Evolutionary conservation across 305 asterid genomes (phyloP), one percentile per base, ranked within the genome.

Genomic region (Lippia alba): DNA sequence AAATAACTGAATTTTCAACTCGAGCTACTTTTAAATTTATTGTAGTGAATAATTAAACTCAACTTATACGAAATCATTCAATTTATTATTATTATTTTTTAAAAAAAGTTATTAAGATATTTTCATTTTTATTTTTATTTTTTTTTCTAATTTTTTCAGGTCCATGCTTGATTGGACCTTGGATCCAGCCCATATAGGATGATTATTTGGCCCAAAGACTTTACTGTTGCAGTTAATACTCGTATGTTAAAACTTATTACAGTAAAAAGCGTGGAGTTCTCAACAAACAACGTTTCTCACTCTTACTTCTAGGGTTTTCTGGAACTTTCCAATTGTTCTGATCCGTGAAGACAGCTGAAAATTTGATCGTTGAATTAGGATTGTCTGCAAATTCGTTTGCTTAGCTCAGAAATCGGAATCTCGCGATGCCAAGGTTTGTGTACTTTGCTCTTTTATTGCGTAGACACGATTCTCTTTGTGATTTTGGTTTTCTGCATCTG

Each of bases 341-440:
- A 75, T 75, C 71, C 39, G 68, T 67, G 64, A 55, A 49, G 45
- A n/a, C n/a, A 62, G 41, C 74, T 72, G 16, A 16, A 16, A 45
- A 6, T 44, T 30, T 64, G 30, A 50, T 56, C 60, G 34, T 36
- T 39, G 72, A 50, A 67, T 64, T 62, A 49, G 54, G 55, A 19
- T 70, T 11, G 56, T 56, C 8, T 64, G 6, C 49, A 54, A 3
- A 63, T 55, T 62, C 30, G 1, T 45, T 11, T 44, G 45, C 4
- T 65, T 44, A 70, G 49, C 77, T 65, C 64, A 17, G 51, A 56
- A 55, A 74, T 65, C 64, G n/a, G 51, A 56, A 55, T 70, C 48
- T 5, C 57, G 76, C 78, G 64, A 80, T 80, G 85, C 85, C 85
- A 73, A 80, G 85, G 85, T 74, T 57, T 15, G 16, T n/a, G 7